Base-by-base conservation (phyloP, 179 eudicot genomes). In the Nepenthes alata region DNA sequence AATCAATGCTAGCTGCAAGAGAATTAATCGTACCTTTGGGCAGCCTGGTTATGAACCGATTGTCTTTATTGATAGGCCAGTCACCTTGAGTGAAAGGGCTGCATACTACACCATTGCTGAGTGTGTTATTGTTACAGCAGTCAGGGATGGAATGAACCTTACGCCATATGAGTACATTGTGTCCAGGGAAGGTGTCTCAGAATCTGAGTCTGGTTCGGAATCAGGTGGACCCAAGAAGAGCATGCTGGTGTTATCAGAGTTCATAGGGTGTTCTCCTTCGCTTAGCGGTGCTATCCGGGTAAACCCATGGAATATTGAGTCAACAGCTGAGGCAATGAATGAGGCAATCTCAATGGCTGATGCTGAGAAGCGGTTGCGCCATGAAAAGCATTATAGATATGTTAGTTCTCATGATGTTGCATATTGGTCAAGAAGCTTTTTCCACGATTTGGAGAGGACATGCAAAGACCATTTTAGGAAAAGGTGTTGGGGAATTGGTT, bases 61-160 rank as follows among this genome's bases (percentile, higher is more conserved):
- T 55, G 69, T 76, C 25, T 76, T 65, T n/a, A 72, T 76, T 53
- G 77, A 72, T 48, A 72, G 77, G 67, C 83, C 91, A 0, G 77
- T 89, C 39, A 65, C 87, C 56, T 67, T 87, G 71, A 78, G 85
- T 47, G 95, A 87, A 71, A 76, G 73, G 47, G 47, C 76, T 81
- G 77, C 85, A 61, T 87, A 86, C 59, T 90, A 82, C 71, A 72
- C 91, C 13, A 70, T 79, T 35, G 87, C 91, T 38, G 89, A 86
- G 67, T 87, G 89, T 65, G 95, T 83, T 34, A 75, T 82, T 53
- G 88, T 89, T 38, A 87, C 96, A 15, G 96, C 96, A 10, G 96
- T 89, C 49, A 84, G 96, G 68, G 96, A 89, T 69, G 96, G 96
- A 34, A 87, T 89, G 96, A 89, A 89, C 68, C 76, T 89, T 39